A percentile compares a stretch with the other conserved stretches of the same genome.
These are phyloP conservation scores for Papilionanthe hybrid DNA, from an alignment of 116 monocot species.

Conservation along the genomic window DNA sequence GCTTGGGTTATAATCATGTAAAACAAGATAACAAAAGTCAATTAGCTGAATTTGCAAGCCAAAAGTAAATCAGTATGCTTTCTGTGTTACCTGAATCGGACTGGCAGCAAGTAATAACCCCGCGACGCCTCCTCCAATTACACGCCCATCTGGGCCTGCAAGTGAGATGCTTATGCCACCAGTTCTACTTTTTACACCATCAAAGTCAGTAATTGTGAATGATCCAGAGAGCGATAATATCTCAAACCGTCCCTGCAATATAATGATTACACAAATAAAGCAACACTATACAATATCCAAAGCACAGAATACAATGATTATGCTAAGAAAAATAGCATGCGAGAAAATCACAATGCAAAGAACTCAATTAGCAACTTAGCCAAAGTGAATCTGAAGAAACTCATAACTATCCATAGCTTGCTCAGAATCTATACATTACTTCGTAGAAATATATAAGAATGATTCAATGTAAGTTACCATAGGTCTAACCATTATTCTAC, in stretches of 20 bases:
- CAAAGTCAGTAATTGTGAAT: conserved; percentile 36
- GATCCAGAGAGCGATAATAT: conserved; percentile 59
- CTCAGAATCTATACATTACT: neutral
- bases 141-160: conserved; percentile 68
- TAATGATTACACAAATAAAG: neutral
- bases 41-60: too few species aligned
- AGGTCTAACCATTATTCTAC: too few species aligned
- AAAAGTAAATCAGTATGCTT: neutral
- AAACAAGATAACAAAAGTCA: too few species aligned
- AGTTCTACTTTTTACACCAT: conserved; percentile 45
- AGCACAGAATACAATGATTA: neutral
- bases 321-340: neutral
- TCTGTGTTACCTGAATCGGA: conserved; percentile 53
- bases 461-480: too few species aligned
- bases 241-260: conserved; percentile 51
- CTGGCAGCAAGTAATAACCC: conserved; percentile 59
- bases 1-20: too few species aligned
- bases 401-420: neutral
- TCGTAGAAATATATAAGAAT: too few species aligned
- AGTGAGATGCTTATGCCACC: conserved; percentile 64
- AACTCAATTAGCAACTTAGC: too few species aligned
- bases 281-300: neutral
- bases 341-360: neutral
- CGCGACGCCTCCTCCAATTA: conserved; percentile 57
- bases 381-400: neutral